Conservation (phyloP, 23 red algal genomes). For the Gracilariopsis chorda region DNA sequence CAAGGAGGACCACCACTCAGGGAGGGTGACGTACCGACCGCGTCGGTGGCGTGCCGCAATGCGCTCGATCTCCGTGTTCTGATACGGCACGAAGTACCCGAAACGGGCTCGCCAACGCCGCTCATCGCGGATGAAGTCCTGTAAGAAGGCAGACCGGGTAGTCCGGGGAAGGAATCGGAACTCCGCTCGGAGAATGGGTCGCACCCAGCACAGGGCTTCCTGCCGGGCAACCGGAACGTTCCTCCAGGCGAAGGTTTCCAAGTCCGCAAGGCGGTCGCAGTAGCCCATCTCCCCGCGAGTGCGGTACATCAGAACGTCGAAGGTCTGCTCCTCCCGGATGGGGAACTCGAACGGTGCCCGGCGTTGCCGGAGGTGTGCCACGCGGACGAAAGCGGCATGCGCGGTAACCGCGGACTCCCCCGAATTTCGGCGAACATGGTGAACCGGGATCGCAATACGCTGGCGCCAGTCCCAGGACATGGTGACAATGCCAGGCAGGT, state of each 20-base stretch:
- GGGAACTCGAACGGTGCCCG: neutral
- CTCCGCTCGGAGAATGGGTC: too few species aligned
- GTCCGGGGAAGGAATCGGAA: too few species aligned
- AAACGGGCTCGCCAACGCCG: neutral
- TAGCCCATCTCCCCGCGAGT: neutral
- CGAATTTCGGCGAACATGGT: neutral
- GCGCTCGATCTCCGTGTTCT: neutral
- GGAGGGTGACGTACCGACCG: too few species aligned
- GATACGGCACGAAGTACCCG: neutral
- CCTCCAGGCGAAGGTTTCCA: neutral
- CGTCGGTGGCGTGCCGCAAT: too few species aligned
- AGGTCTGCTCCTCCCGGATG: neutral
- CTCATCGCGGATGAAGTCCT: neutral
- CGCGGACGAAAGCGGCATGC: neutral
- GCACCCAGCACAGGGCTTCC: neutral
- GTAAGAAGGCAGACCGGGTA: too few species aligned
- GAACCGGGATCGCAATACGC: neutral
- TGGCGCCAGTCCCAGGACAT: neutral
- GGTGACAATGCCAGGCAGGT: neutral
- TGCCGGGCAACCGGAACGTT: neutral
- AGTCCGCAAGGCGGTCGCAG: neutral
- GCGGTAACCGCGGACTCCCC: neutral
- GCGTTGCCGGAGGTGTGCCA: neutral
- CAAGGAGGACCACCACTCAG: too few species aligned
- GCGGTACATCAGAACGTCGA: slow-evolving; percentile 2